Percentiles rank a stretch among this genome's conserved stretches.
phyloP scores from a whole-genome alignment of 805 yeast species.

The Kazachstania africana region DNA sequence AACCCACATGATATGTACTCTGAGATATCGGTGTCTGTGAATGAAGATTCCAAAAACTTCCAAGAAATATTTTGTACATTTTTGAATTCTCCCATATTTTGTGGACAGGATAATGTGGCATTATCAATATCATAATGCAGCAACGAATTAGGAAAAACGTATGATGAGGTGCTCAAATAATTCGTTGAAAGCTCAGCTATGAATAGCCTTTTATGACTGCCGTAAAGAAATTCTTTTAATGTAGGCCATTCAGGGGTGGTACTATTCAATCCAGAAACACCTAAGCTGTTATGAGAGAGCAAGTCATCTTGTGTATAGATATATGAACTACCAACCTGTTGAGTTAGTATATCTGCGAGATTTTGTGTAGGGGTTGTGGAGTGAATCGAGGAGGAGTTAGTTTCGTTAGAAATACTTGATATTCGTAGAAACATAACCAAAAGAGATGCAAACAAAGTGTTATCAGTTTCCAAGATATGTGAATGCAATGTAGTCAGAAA shows the following conservation, averaged over 20 bases:
- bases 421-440: slow-evolving; percentile 31
- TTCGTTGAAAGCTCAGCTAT: slow-evolving; percentile 27
- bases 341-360: slow-evolving; percentile 13
- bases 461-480: slow-evolving; percentile 33
- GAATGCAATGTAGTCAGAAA: slow-evolving; percentile 22
- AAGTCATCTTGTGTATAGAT: slow-evolving; percentile 25
- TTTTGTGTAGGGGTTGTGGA: slow-evolving; percentile 3
- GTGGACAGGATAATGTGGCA: slow-evolving; percentile 14
- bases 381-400: background rate
- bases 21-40: slow-evolving; percentile 29
- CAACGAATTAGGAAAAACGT: slow-evolving; percentile 14
- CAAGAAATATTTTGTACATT: slow-evolving; percentile 20
- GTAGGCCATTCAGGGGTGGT: slow-evolving; percentile 25
- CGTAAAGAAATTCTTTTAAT: slow-evolving; percentile 26
- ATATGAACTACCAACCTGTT: slow-evolving; percentile 7
- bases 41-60: slow-evolving; percentile 35
- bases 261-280: background rate
- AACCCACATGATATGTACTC: slow-evolving; percentile 44
- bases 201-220: slow-evolving; percentile 26
- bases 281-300: slow-evolving; percentile 9
- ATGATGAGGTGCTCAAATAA: slow-evolving; percentile 23
- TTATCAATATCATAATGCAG: slow-evolving; percentile 14
- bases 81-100: slow-evolving; percentile 3
- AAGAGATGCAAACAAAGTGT: slow-evolving; percentile 34
- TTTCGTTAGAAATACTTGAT: slow-evolving; percentile 1